Conservation (phyloP, 2,329 filamentous ascomycete genomes). For the Neophaeococcomyces mojaviensis region DNA sequence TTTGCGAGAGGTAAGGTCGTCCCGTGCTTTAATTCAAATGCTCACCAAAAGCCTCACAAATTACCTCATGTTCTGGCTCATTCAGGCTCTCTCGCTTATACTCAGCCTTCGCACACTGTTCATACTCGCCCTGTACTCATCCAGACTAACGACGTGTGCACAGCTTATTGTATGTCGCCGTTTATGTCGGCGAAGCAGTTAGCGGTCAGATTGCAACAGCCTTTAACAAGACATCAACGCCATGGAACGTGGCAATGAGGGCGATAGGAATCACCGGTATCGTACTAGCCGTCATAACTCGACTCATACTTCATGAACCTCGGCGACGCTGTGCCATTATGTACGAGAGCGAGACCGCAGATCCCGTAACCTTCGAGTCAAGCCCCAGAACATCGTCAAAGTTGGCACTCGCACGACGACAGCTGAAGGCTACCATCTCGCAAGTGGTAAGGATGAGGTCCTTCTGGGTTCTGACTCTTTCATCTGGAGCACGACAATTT, state of each 20-base stretch:
- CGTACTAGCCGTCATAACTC: constrained; percentile 17
- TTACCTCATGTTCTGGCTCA: no score
- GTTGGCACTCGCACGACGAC: constrained; percentile 7
- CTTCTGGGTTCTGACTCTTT: constrained; percentile 24
- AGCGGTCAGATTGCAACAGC: constrained; percentile 13
- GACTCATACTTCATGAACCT: constrained; percentile 9
- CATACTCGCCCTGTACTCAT: no score
- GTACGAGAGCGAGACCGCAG: no score
- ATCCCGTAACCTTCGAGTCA: no score
- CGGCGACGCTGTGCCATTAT: no score
- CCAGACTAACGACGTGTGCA: no score
- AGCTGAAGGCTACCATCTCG: constrained; percentile 12
- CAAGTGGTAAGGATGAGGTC: constrained; percentile 15
- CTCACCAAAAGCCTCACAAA: no score
- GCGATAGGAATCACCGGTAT: constrained; percentile 19
- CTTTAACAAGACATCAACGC: constrained; percentile 9
- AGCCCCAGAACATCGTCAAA: constrained; percentile 13
- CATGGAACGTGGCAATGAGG: constrained; percentile 19
- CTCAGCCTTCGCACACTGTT: no score
- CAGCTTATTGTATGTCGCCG: constrained; percentile 16
- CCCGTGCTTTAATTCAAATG: no score
- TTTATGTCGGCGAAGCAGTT: constrained; percentile 22
- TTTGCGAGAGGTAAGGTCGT: no score
- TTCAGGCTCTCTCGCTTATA: no score
- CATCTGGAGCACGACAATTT: constrained; percentile 19